Evolutionary conservation across 1,139 yeast genomes (phyloP).

Genomic region (Lodderomyces metapsilosis): DNA sequence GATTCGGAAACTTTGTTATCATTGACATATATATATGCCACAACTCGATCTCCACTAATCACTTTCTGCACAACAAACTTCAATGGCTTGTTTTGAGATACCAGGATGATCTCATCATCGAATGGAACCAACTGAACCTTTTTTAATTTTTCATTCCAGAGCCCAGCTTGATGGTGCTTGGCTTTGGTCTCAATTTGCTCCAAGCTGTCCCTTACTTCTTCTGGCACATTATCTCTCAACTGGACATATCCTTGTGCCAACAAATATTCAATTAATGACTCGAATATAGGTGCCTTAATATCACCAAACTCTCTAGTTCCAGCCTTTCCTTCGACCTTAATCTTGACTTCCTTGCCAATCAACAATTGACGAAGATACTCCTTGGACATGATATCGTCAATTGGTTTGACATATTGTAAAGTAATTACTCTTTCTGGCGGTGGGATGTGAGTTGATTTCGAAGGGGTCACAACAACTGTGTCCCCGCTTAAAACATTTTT

Average conservation of each 20-base stretch:
- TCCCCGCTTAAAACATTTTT: constrained; percentile 74
- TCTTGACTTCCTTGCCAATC: constrained; percentile 67
- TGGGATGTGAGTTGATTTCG: constrained; percentile 44
- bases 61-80: constrained; percentile 71
- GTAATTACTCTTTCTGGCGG: constrained; percentile 61
- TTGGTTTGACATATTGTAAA: constrained; percentile 60
- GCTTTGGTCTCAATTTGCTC: constrained; percentile 48
- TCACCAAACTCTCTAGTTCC: constrained; percentile 71
- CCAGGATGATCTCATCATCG: constrained; percentile 34
- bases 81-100: constrained; percentile 41
- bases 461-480: constrained; percentile 65
- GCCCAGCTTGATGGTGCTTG: constrained; percentile 44
- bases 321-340: constrained; percentile 53
- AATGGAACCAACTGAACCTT: constrained; percentile 29
- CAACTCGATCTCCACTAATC: constrained; percentile 72
- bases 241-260: constrained; percentile 62
- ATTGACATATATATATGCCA: constrained; percentile 53
- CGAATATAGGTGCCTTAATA: constrained; percentile 60
- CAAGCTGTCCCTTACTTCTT: constrained; percentile 24
- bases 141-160: constrained; percentile 45
- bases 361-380: constrained; percentile 63
- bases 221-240: constrained; percentile 54
- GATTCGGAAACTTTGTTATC: constrained; percentile 46
- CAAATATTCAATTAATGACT: constrained; percentile 56
- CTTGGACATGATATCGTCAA: constrained; percentile 51